Evolutionary conservation across 1,139 yeast species (phyloP), one percentile per base, ranked within the genome.

Genomic region (Taphrina deformans): DNA sequence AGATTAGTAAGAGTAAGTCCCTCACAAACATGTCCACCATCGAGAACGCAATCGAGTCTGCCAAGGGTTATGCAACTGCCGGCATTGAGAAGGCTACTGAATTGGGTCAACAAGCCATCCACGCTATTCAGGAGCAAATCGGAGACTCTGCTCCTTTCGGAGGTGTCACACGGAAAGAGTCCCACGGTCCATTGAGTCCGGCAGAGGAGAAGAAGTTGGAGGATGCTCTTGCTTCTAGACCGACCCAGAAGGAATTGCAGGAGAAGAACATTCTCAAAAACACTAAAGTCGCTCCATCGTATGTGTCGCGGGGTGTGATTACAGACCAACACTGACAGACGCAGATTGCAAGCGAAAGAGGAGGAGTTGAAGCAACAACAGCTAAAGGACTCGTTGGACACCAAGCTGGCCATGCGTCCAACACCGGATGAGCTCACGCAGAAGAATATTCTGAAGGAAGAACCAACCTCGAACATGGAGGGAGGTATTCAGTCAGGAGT

Each of bases 221-320:
- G 26, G 55, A 48, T 40, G 45, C 55, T 31, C 35, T 59, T 45
- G 63, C 63, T 16, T 45, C 50, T 27, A 35, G 63, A 52, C 63
- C 63, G 23, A 59, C 56, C 6, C 40, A 53, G 41, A 38, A 59
- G 40, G 63, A 59, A 27, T 31, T 59, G 51, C 55, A 50, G 41
- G 63, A 59, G 29, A 59, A 59, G 56, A 59, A 59, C 24, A 59
- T 59, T 33, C 63, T 59, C 41, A 59, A 59, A 41, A 33, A 40
- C 23, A 50, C 45, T 4, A 48, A 59, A 38, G 63, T 50, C 23
- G 63, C 63, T 14, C 63, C 63, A 18, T n/a, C 58, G 58, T 53
- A 40, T 21, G 58, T 18, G 21, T 9, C 1, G 12, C n/a, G 18
- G n/a, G 16, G 12, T 26, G 29, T 14, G 40, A 9, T 35, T 9